Conservation (phyloP, 345 rosid genomes). For the Hypericum androsaemum region DNA sequence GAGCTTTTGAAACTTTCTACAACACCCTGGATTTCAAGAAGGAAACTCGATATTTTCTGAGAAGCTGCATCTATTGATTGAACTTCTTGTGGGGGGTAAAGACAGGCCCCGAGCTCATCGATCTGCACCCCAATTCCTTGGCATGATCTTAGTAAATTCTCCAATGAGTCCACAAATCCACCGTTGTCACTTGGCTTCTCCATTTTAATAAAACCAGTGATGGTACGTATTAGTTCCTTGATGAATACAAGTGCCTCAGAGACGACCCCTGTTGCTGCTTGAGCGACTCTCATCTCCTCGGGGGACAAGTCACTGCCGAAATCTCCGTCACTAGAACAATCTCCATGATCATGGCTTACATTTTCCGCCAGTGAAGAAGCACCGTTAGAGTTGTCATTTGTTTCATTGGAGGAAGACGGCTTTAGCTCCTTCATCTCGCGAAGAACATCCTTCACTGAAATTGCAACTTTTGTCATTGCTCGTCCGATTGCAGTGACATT, state of each 20-base stretch:
- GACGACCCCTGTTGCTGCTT: constrained; percentile 45
- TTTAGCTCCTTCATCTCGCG: constrained; percentile 94
- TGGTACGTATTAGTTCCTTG: constrained; percentile 71
- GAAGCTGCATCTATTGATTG: constrained; percentile 32
- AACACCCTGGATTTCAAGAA: constrained; percentile 31
- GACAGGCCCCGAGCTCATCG: constrained; percentile 75
- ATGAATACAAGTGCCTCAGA: constrained; percentile 40
- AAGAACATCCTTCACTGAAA: constrained; percentile 82
- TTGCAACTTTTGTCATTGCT: constrained; percentile 73
- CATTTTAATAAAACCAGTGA: constrained; percentile 57
- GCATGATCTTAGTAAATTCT: constrained; percentile 57
- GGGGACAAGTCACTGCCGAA: constrained; percentile 63
- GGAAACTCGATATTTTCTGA: constrained; percentile 27
- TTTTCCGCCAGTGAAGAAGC: constrained; percentile 15
- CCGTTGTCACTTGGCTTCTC: constrained; percentile 43
- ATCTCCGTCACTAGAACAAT: constrained; percentile 35
- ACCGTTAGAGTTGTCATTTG: constrained; percentile 29
- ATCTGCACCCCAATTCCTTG: constrained; percentile 52
- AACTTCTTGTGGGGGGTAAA: constrained; percentile 82
- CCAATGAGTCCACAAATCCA: constrained; percentile 53
- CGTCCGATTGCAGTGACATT: constrained; percentile 74
- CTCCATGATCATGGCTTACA: constrained; percentile 12
- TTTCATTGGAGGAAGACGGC: constrained; percentile 31
- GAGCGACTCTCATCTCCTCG: constrained; percentile 82
- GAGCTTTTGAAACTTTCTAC: constrained; percentile 33